A percentile compares a stretch with the other conserved stretches of the same genome.
These are phyloP conservation scores for Micromonas commoda DNA, from an alignment of 139 green algal genomes.

Conservation along the genomic window DNA sequence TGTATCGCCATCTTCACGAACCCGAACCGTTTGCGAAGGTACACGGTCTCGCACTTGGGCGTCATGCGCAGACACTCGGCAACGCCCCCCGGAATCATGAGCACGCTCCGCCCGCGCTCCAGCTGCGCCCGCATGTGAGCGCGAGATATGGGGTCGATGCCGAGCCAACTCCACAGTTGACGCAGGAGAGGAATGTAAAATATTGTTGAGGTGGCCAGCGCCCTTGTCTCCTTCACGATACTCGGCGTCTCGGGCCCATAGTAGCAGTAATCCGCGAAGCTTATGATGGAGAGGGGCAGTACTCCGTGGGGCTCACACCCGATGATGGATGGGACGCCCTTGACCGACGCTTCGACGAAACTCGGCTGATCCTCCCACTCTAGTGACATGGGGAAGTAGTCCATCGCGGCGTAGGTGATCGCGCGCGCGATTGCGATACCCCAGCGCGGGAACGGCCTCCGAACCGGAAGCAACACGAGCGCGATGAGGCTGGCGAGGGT, in stretches of 20 bases:
- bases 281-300: constrained; percentile 25
- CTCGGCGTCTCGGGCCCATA: neutral
- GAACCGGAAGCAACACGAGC: neutral
- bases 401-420: neutral
- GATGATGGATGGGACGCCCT: constrained; percentile 15
- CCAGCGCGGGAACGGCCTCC: neutral
- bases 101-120: constrained; percentile 28
- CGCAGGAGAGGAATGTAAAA: constrained; percentile 55
- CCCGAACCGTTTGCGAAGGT: constrained; percentile 53
- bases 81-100: constrained; percentile 61
- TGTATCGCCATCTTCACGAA: constrained; percentile 72
- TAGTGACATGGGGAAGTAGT: neutral
- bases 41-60: constrained; percentile 55
- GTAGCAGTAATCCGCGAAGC: constrained; percentile 19
- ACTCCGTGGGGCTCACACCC: constrained; percentile 35
- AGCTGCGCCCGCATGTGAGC: constrained; percentile 43
- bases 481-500: neutral
- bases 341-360: neutral
- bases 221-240: neutral
- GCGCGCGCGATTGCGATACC: neutral
- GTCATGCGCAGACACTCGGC: constrained; percentile 70
- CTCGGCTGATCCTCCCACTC: neutral
- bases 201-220: constrained; percentile 12
- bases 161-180: constrained; percentile 68
- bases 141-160: constrained; percentile 43